Base-by-base conservation (phyloP, 2,329 filamentous ascomycete species). In the Cordyceps militaris region DNA sequence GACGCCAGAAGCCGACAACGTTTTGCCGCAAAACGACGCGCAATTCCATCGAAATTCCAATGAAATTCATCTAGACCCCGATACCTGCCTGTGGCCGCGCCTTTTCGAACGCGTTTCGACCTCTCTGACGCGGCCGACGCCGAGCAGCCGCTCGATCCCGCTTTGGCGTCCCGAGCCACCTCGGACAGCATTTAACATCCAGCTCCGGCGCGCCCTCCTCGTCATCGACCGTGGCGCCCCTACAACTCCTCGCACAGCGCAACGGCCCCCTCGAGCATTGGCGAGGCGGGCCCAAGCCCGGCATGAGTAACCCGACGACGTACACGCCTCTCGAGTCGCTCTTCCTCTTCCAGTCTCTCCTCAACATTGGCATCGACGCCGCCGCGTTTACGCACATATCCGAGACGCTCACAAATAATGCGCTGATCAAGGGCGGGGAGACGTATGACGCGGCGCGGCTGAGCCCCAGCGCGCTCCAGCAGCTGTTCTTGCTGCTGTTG, bases 291-390 rank as follows among this genome's bases (percentile, higher is more conserved):
- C 73, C 71, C 69, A 70, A 76, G 76, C 26, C 38, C 40, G 79
- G 76, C 72, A 82, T 82, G 79, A 80, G 76, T 76, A 72, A 73
- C 67, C 71, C 74, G 72, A 79, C 83, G 69, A 78, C 80, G 67
- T 92, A 94, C 74, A 93, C 90, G 69, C 83, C 87, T 65, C 88
- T 95, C 77, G 91, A 96, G 80, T 88, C 87, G 68, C 81, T 95
- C 61, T 82, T 94, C 64, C 81, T 96, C 67, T 93, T 94, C 75
- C 89, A 93, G 74, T 87, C 86, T 61, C 80, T 95, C 63, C 80
- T 85, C 64, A 77, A 78, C 64, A 80, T 88, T 71, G 88, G 88
- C 68, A 76, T 85, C 63, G 81, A 84, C 63, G 76, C 83, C 54
- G 71, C 78, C 61, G 84, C 82, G 69, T 94, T 95, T 74, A 75